Base-by-base conservation (phyloP, 2,329 filamentous ascomycete species). In the Colletotrichum sp. region DNA sequence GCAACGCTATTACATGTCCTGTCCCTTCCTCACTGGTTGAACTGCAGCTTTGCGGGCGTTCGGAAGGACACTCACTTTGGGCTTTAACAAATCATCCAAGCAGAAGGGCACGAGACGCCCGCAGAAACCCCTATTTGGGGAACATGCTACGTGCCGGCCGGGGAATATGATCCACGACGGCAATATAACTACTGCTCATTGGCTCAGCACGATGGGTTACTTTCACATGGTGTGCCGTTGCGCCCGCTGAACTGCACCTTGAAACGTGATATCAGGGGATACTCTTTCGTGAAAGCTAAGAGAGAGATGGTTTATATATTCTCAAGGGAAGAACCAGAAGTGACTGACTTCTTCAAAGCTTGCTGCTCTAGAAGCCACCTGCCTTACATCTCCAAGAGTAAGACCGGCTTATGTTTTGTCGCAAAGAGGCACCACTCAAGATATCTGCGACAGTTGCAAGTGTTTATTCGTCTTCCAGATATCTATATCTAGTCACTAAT, bases 11-110 rank as follows among this genome's bases (percentile, higher is more conserved):
- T n/a, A n/a, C 0, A 12, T 3, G 1, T 47, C 38, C 9, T 12
- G 0, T 47, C 5, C 5, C 38, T 9, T 9, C 7, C 5, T 47
- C 18, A n/a, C 3, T 1, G 38, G 38, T 21, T 51, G 43, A 51
- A 6, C 4, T 8, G 43, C 43, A 51, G 43, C n/a, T 51, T 21
- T 51, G 43, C 43, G 43, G 43, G 43, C 43, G 43, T 6, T 51
- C 12, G 1, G 3, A 6, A 51, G 3, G 2, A 5, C 1, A 5
- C 11, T 13, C n/a, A 8, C n/a, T 21, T 3, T 6, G n/a, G 11
- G 2, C 3, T 2, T 21, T 3, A 4, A 21, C 43, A 21, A 51
- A 51, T 51, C 43, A 51, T 21, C 11, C n/a, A 2, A 8, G 6
- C 1, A 21, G n/a, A 51, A 51, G 7, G 1, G 0, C 2, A 51